These are phyloP conservation scores for Lactarius hatsudake DNA, from an alignment of 768 basidiomycete species.

Conservation along the genomic window DNA sequence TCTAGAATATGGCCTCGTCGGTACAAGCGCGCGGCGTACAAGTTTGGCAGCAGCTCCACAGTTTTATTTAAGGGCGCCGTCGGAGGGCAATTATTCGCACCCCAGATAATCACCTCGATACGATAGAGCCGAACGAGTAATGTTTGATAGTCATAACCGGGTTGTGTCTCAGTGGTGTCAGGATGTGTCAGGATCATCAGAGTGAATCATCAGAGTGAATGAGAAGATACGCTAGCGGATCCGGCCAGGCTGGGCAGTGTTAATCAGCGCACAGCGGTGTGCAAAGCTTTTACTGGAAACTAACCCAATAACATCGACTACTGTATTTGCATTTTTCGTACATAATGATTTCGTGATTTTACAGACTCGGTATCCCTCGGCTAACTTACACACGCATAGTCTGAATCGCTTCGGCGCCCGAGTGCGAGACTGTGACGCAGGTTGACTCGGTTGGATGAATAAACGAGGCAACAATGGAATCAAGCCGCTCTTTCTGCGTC, in stretches of 20 bases:
- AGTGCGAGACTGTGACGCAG: background rate
- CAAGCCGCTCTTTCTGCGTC: background rate
- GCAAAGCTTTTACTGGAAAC: too few relatives aligned
- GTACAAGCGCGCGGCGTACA: background rate
- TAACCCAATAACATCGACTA: background rate
- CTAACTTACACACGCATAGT: background rate
- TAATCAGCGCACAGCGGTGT: background rate
- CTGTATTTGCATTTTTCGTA: background rate
- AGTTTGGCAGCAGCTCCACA: constrained; percentile 1
- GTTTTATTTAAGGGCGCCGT: background rate
- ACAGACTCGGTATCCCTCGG: background rate
- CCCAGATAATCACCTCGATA: background rate
- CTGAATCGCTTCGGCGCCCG: background rate
- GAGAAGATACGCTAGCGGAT: background rate
- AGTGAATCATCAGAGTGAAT: background rate
- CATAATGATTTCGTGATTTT: background rate
- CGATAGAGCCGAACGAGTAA: background rate
- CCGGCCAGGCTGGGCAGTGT: too few relatives aligned
- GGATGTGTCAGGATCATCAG: background rate
- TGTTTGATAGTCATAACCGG: background rate
- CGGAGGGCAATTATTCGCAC: background rate
- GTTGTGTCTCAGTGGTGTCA: background rate
- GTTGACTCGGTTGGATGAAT: background rate
- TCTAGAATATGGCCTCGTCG: background rate
- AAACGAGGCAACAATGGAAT: background rate